phyloP scores from a whole-genome alignment of 768 basidiomycete species.

The Cystofilobasidium ferigula region DNA sequence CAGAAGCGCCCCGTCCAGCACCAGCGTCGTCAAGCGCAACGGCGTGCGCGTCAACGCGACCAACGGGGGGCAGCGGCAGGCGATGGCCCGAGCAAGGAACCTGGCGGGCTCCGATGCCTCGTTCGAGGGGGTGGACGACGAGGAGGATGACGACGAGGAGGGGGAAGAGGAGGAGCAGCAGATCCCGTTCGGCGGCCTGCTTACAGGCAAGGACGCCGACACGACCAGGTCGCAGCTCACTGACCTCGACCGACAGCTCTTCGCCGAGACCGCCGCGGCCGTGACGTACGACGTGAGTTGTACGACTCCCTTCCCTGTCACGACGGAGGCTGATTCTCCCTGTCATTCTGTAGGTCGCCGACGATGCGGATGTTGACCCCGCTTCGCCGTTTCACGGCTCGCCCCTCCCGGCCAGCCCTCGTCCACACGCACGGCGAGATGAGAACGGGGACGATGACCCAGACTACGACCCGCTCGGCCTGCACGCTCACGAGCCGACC shows the following conservation, averaged over 20 bases:
- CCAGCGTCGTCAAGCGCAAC: not conserved
- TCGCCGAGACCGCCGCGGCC: conserved; percentile 56
- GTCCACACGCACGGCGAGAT: not conserved
- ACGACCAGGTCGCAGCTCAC: conserved; percentile 56
- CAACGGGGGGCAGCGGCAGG: not conserved
- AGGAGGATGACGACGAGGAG: conserved; percentile 18
- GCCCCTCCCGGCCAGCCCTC: not conserved
- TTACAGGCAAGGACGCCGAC: conserved; percentile 59
- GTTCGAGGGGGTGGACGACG: not conserved
- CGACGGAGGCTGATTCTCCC: not conserved
- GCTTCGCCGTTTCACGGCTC: conserved; percentile 1
- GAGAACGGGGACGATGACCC: not conserved
- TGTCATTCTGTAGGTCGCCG: not conserved
- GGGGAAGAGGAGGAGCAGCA: conserved; percentile 40
- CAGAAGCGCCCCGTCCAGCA: too few species aligned
- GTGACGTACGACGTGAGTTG: conserved; percentile 54
- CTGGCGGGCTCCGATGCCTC: not conserved
- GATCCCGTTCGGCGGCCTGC: conserved; percentile 71
- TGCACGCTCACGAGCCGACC: not conserved
- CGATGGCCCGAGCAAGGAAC: not conserved
- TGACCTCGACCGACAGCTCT: conserved; percentile 53
- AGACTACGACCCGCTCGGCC: conserved; percentile 2
- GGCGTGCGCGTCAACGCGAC: not conserved
- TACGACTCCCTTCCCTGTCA: not conserved
- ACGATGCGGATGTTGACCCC: not conserved